phyloP scores from a whole-genome alignment of 1,139 yeast genomes.

The Meyerozyma athensensis region DNA sequence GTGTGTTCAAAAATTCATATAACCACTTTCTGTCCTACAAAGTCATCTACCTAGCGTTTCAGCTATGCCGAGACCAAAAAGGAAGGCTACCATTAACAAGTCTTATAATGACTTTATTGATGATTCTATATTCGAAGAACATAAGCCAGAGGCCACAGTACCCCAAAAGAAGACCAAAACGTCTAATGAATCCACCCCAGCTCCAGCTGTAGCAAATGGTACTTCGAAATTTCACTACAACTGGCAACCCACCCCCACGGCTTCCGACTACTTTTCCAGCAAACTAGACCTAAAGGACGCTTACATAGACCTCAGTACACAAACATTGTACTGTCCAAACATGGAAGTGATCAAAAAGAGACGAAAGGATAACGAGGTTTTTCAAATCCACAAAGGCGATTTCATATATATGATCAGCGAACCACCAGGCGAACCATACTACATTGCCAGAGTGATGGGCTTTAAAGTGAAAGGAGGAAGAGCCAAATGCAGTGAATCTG shows the following conservation, averaged over 20 bases:
- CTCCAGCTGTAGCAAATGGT: slow-evolving; percentile 7
- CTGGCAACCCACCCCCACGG: slow-evolving; percentile 36
- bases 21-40: neutral
- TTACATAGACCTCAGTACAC: slow-evolving; percentile 26
- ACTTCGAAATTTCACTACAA: slow-evolving; percentile 23
- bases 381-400: slow-evolving; percentile 48
- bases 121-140: slow-evolving; percentile 28
- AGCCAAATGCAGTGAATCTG: slow-evolving; percentile 4
- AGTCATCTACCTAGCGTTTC: neutral
- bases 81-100: slow-evolving; percentile 43
- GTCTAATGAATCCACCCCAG: slow-evolving; percentile 4
- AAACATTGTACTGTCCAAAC: slow-evolving; percentile 34
- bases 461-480: slow-evolving; percentile 42
- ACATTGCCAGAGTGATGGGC: slow-evolving; percentile 80
- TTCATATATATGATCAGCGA: slow-evolving; percentile 83
- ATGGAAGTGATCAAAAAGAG: slow-evolving; percentile 17
- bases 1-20: neutral
- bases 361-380: slow-evolving; percentile 13
- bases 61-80: slow-evolving; percentile 32
- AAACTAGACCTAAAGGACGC: slow-evolving; percentile 32
- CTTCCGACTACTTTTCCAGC: slow-evolving; percentile 34
- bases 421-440: slow-evolving; percentile 95
- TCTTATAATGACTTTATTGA: slow-evolving; percentile 38
- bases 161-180: slow-evolving; percentile 2
- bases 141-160: slow-evolving; percentile 5